Percentiles rank a stretch among this genome's conserved stretches.
These are phyloP conservation scores for Gynochthodes officinalis DNA, from an alignment of 257 asterid species.

Conservation along the genomic window DNA sequence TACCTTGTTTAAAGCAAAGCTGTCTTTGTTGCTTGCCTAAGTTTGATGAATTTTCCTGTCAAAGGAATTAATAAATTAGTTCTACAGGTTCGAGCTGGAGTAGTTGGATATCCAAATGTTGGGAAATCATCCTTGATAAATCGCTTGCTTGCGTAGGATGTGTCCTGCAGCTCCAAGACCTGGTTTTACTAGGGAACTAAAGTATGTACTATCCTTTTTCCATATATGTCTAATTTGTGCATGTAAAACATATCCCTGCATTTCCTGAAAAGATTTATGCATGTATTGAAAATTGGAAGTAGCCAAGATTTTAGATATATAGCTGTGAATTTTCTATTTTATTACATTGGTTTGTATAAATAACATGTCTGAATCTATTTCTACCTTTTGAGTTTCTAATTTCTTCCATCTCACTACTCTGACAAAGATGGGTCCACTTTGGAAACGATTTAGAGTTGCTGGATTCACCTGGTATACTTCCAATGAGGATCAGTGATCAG, in stretches of 20 bases:
- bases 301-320: not conserved
- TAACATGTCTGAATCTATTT: not conserved
- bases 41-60: constrained; percentile 3
- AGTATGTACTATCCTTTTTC: constrained; percentile 45
- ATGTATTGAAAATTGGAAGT: not conserved
- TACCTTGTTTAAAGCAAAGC: not conserved
- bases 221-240: constrained; percentile 1
- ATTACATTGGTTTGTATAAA: not conserved
- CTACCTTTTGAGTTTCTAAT: not conserved
- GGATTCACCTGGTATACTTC: constrained; percentile 94
- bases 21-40: not conserved
- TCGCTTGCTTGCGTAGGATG: constrained; percentile 90
- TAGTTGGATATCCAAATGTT: constrained; percentile 94
- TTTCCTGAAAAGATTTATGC: not conserved
- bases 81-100: constrained; percentile 89
- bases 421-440: constrained; percentile 84
- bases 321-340: not conserved
- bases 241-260: not conserved
- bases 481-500: constrained; percentile 92
- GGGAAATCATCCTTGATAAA: constrained; percentile 95
- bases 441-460: constrained; percentile 80
- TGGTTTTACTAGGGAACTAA: constrained; percentile 89
- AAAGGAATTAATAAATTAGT: constrained; percentile 18
- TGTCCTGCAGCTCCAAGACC: constrained; percentile 99
- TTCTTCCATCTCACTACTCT: constrained; percentile 10